Conservation (phyloP, 768 basidiomycete genomes). For the Imleria badia region DNA sequence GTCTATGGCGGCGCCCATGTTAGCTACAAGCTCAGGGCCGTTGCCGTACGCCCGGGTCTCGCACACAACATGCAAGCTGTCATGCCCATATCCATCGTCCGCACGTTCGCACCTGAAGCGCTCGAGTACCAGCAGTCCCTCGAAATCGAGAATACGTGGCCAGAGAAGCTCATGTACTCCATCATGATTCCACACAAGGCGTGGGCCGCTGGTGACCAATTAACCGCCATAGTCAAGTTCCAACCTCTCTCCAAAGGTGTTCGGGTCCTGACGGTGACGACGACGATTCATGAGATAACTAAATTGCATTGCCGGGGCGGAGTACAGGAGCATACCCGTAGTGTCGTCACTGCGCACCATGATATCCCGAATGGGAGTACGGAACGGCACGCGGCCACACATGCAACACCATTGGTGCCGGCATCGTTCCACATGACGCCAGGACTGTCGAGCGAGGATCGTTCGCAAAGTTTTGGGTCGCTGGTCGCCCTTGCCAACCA, state of each 20-base stretch:
- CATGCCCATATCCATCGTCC: slow-evolving; percentile 62
- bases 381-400: slow-evolving; percentile 12
- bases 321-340: slow-evolving; percentile 57
- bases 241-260: slow-evolving; percentile 86
- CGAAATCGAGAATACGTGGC: slow-evolving; percentile 97
- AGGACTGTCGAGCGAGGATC: slow-evolving; percentile 17
- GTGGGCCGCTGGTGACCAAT: slow-evolving; percentile 85
- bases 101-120: slow-evolving; percentile 76
- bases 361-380: slow-evolving; percentile 64
- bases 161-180: slow-evolving; percentile 94
- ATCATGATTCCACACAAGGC: slow-evolving; percentile 94
- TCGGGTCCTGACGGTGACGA: slow-evolving; percentile 61
- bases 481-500: slow-evolving; percentile 3
- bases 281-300: slow-evolving; percentile 71
- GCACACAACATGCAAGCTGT: slow-evolving; percentile 64
- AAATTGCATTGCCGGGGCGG: slow-evolving; percentile 58
- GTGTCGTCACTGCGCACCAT: slow-evolving; percentile 63
- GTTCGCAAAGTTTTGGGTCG: slow-evolving; percentile 16
- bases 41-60: slow-evolving; percentile 75
- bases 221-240: slow-evolving; percentile 84
- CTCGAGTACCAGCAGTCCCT: slow-evolving; percentile 95
- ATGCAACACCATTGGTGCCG: neutral
- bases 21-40: slow-evolving; percentile 87
- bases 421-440: slow-evolving; percentile 7
- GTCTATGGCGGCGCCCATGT: slow-evolving; percentile 62